Percentiles rank a stretch among this genome's conserved stretches.
These are phyloP conservation scores for Effrenium voratum DNA, from an alignment of 73 alveolate genomes.

Conservation along the genomic window DNA sequence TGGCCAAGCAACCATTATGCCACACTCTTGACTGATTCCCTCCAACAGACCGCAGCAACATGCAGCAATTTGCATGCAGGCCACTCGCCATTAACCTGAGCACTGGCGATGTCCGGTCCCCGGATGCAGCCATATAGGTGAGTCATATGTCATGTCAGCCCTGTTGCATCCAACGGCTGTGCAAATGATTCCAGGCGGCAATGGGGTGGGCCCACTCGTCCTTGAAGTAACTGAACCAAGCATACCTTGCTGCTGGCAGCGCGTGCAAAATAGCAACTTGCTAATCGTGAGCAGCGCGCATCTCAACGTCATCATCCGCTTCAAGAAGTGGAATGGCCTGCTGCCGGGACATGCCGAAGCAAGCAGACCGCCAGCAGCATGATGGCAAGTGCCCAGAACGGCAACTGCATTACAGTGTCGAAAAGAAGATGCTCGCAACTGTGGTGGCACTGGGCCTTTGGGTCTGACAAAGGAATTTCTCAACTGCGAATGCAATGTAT, in stretches of 20 bases:
- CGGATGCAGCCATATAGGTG: no score
- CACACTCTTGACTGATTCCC: no score
- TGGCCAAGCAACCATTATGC: no score
- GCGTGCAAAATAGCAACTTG: no score
- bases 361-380: background rate
- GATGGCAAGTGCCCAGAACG: background rate
- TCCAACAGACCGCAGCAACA: no score
- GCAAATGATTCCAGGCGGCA: background rate
- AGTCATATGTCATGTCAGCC: background rate
- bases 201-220: constrained; percentile 85
- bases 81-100: constrained; percentile 30
- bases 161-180: no score
- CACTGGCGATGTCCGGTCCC: no score
- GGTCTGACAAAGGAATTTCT: no score
- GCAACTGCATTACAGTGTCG: background rate
- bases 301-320: constrained; percentile 70
- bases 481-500: no score
- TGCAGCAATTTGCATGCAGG: background rate
- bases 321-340: constrained; percentile 79
- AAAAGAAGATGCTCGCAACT: background rate
- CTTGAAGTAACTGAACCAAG: constrained; percentile 90
- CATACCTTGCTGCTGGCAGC: constrained; percentile 15
- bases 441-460: no score
- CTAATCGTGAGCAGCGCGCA: background rate
- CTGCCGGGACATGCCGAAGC: background rate